Conservation (phyloP, 768 basidiomycete genomes). For the Boletus sp. region DNA sequence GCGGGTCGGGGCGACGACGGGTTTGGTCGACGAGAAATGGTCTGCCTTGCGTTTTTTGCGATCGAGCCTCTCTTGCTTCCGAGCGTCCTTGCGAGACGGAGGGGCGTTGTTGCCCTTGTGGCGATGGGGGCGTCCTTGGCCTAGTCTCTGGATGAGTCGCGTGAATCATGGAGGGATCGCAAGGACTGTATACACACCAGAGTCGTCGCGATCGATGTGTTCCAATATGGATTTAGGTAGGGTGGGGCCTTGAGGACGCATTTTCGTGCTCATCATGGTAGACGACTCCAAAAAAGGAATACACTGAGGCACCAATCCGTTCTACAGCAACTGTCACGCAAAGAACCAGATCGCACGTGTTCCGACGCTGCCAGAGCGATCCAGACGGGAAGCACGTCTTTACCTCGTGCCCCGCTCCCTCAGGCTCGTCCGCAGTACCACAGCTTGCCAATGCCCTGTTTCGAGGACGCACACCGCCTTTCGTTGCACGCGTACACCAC, state of each 20-base stretch:
- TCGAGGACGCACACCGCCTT: background rate
- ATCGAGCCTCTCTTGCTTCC: conserved; percentile 59
- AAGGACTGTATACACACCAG: conserved; percentile 10
- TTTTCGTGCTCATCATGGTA: conserved; percentile 21
- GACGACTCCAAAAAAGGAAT: too few relatives aligned
- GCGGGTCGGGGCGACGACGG: conserved; percentile 32
- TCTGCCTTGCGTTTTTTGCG: conserved; percentile 64
- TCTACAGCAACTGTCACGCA: too few relatives aligned
- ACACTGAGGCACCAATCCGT: too few relatives aligned
- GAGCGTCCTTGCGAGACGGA: conserved; percentile 55
- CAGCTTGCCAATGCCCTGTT: background rate
- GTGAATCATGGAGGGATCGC: background rate
- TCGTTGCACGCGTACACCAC: background rate
- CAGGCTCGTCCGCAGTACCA: background rate
- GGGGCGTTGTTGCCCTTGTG: conserved; percentile 11
- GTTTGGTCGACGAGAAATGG: conserved; percentile 43
- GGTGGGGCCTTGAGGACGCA: conserved; percentile 18
- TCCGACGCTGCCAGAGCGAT: background rate
- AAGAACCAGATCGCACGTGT: background rate
- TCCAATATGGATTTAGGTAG: conserved; percentile 30
- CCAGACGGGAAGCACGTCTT: background rate
- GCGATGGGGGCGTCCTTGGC: conserved; percentile 6
- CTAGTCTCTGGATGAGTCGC: background rate
- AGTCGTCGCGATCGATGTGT: conserved; percentile 14
- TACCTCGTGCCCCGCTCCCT: background rate